Evolutionary conservation across 2,329 filamentous ascomycete genomes (phyloP).

Genomic region (Parascedosporium putredinis): DNA sequence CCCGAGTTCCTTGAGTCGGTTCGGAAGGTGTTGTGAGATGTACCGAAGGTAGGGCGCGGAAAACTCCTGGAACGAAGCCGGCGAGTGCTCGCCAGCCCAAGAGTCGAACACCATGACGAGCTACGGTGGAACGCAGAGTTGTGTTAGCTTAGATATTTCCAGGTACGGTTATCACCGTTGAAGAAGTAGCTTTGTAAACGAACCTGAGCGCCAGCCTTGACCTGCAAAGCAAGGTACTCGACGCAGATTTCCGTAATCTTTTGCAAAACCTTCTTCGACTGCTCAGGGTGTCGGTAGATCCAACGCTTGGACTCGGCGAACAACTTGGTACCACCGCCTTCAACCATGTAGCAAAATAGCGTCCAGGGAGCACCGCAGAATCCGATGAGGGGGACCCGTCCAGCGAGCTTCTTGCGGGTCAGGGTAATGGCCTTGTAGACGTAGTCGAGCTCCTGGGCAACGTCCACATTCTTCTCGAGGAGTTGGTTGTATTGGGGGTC

Average conservation of each 20-base stretch:
- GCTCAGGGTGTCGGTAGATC: constrained; percentile 81
- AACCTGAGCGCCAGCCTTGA: constrained; percentile 84
- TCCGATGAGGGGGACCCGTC: constrained; percentile 84
- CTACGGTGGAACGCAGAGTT: constrained; percentile 24
- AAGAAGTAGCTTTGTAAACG: constrained; percentile 9
- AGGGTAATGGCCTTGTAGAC: constrained; percentile 93
- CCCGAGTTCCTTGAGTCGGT: constrained; percentile 60
- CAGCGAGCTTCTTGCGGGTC: constrained; percentile 77
- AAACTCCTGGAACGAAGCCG: constrained; percentile 72
- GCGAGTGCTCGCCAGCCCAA: constrained; percentile 90
- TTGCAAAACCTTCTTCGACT: constrained; percentile 69
- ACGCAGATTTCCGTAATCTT: constrained; percentile 94
- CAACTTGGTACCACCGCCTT: constrained; percentile 90
- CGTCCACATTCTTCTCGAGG: constrained; percentile 69
- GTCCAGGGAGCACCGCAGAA: constrained; percentile 98
- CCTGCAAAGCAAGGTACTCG: constrained; percentile 85
- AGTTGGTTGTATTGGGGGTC: constrained; percentile 77
- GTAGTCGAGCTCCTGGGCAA: constrained; percentile 76
- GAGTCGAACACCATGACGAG: constrained; percentile 96
- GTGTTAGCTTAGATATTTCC: background rate
- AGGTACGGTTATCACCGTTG: background rate
- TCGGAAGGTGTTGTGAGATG: constrained; percentile 73
- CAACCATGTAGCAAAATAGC: constrained; percentile 96
- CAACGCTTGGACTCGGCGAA: constrained; percentile 93
- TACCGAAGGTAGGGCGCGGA: constrained; percentile 76